phyloP scores from a whole-genome alignment of 768 basidiomycete species.

The Daedaleopsis nitida region DNA sequence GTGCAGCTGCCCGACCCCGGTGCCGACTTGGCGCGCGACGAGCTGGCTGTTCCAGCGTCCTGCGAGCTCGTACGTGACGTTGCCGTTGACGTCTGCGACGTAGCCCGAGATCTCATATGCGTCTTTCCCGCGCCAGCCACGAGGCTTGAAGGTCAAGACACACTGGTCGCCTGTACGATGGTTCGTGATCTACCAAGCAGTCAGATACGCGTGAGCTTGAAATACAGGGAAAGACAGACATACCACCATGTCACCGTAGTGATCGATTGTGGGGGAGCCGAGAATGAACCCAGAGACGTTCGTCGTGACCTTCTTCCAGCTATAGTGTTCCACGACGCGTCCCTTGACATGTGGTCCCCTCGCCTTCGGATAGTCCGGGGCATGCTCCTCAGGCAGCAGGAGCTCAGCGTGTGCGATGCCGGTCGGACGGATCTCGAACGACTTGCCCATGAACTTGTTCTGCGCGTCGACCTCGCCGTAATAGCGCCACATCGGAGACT shows the following conservation, averaged over 20 bases:
- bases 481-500: constrained; percentile 88
- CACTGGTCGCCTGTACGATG: constrained; percentile 90
- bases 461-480: constrained; percentile 96
- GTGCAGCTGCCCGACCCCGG: constrained; percentile 55
- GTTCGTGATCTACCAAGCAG: constrained; percentile 64
- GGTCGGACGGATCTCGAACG: constrained; percentile 94
- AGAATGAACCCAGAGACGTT: constrained; percentile 92
- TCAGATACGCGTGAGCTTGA: neutral
- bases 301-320: constrained; percentile 94
- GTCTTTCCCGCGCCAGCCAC: constrained; percentile 91
- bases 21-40: constrained; percentile 75
- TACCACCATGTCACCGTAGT: constrained; percentile 88
- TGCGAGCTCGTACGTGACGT: constrained; percentile 83
- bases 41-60: constrained; percentile 96
- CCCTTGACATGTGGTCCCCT: constrained; percentile 42
- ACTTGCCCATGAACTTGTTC: constrained; percentile 95
- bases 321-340: constrained; percentile 86
- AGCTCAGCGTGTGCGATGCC: constrained; percentile 92
- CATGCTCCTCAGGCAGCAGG: constrained; percentile 68
- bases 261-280: constrained; percentile 64
- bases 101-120: constrained; percentile 91
- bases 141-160: constrained; percentile 91
- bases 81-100: constrained; percentile 67
- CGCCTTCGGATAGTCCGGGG: constrained; percentile 61
- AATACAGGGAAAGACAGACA: constrained; percentile 32